Conservation (phyloP, 169 alveolate genomes). For the Plasmodium inui region DNA sequence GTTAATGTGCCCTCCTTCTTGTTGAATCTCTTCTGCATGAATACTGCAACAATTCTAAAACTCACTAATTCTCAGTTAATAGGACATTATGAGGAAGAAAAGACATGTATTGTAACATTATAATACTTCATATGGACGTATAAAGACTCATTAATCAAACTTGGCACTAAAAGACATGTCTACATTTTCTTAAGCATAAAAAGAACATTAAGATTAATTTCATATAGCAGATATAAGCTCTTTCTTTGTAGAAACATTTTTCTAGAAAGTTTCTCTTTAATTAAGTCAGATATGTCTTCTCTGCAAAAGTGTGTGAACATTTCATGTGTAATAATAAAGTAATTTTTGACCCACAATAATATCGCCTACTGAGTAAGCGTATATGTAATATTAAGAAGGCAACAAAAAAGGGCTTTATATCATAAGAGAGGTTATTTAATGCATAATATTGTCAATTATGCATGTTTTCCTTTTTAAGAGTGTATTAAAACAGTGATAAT, state of each 20-base stretch:
- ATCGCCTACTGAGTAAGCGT: not conserved
- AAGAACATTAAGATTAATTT: not conserved
- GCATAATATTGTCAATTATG: not conserved
- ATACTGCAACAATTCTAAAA: constrained; percentile 2
- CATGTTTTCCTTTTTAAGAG: not conserved
- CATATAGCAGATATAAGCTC: not conserved
- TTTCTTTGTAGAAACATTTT: not conserved
- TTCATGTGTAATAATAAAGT: not conserved
- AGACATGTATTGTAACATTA: not conserved
- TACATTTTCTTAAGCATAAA: not conserved
- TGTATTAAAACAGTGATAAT: not conserved
- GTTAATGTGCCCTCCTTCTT: not conserved
- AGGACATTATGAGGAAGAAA: not conserved
- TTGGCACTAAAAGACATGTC: not conserved
- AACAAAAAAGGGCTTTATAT: not conserved
- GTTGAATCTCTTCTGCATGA: not conserved
- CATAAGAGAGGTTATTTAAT: not conserved
- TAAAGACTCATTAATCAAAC: not conserved
- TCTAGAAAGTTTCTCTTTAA: not conserved
- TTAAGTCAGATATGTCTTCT: not conserved
- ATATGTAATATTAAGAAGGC: not conserved
- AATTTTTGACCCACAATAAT: not conserved
- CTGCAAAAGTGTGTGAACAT: not conserved
- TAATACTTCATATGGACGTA: not conserved
- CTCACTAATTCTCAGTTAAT: not conserved